A percentile compares a stretch with the other conserved stretches of the same genome.
These are phyloP conservation scores for Houttuynia cordata DNA, from an alignment of 164 flowering plant genomes.

Conservation along the genomic window DNA sequence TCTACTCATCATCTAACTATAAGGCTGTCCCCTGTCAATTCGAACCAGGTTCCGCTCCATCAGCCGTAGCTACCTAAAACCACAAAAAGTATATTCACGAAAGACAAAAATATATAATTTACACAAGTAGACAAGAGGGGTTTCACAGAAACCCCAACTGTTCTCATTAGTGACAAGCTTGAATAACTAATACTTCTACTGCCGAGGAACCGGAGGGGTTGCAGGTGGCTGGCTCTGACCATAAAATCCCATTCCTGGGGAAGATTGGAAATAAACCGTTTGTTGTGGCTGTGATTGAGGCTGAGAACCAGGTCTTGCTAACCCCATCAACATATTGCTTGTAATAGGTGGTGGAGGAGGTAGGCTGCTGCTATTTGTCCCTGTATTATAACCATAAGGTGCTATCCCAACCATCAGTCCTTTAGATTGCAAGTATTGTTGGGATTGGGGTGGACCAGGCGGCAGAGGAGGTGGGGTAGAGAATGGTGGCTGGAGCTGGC, in stretches of 20 bases:
- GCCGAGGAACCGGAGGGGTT: conserved; percentile 38
- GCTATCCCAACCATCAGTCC: conserved; percentile 33
- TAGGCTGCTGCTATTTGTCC: conserved; percentile 17
- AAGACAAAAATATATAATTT: conserved; percentile 4
- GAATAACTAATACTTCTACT: conserved; percentile 12
- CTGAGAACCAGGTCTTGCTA: conserved; percentile 32
- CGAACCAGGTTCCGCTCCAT: background rate
- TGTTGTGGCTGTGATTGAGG: conserved; percentile 25
- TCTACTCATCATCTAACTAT: too few species aligned
- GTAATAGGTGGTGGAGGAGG: conserved; percentile 55
- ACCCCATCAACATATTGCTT: conserved; percentile 34
- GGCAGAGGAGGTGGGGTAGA: conserved; percentile 25
- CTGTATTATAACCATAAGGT: conserved; percentile 35
- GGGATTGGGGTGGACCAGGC: conserved; percentile 22
- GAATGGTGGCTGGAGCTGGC: conserved; percentile 28
- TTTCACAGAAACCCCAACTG: background rate
- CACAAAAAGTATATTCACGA: background rate
- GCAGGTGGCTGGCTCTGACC: conserved; percentile 45
- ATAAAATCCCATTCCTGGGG: conserved; percentile 53
- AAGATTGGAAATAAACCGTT: conserved; percentile 10
- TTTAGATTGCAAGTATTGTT: conserved; percentile 41
- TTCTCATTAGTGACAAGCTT: background rate
- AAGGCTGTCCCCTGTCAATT: background rate
- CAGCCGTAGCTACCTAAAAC: background rate
- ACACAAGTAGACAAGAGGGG: conserved; percentile 2